Evolutionary conservation across 2,329 filamentous ascomycete species (phyloP), one percentile per base, ranked within the genome.

Genomic region (Rhynchosporium agropyri): DNA sequence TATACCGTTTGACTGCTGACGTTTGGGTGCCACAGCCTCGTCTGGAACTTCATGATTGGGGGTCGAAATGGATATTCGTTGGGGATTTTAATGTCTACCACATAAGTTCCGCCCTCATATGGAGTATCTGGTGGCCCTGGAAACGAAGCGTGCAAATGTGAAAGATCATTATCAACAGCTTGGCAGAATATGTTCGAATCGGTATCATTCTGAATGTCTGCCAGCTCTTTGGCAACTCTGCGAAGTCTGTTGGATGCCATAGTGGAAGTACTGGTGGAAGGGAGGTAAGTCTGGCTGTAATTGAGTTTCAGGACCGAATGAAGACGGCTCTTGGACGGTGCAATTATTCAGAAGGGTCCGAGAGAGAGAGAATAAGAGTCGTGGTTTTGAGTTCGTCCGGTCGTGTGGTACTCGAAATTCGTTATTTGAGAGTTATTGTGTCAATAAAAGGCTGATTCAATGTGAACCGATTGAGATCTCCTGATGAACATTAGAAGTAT

Each of bases 11-110:
- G 90, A 73, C 90, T 94, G 82, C 91, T 96, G 78, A 99, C 86
- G 74, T 99, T 99, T 40, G 95, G 95, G 76, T 99, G 95, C 93
- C 93, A 99, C 70, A 98, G 89, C 77, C 89, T 93, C 67, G 95
- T 99, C 68, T 89, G 85, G 74, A 98, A 98, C 71, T 86, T 89
- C 89, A 99, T 98, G 63, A 85, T 77, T 4, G 95, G 95, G 3
- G 94, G 91, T 70, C 92, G 90, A 80, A 99, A 99, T 0, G 95
- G 95, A 73, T 99, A 99, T 69, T 90, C 90, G 66, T 84, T 84
- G 0, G 94, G 93, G 59, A 99, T 95, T 71, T 84, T 84, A 71
- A 99, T 95, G 72, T 97, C 91, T 69, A 99, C 86, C 15, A 84
- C 77, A 76, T 87, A 99, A 33, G 83, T 88, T 46, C 92, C 95